These are phyloP conservation scores for Paraconiothyrium sp. DNA, from an alignment of 2,329 filamentous ascomycete genomes.

Conservation along the genomic window DNA sequence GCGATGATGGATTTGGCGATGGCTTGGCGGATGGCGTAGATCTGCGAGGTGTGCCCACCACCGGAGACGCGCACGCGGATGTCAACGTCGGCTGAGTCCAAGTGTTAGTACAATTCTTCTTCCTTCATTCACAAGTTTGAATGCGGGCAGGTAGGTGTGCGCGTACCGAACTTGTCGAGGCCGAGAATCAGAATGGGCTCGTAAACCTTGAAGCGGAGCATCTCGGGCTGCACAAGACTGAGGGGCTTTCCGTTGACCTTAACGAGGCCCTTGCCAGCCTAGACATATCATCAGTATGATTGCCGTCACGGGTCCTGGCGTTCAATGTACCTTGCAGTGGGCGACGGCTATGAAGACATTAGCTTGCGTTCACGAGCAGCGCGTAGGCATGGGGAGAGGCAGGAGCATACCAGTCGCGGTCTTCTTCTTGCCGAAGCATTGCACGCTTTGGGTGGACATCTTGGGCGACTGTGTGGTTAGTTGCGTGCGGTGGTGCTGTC, in stretches of 20 bases:
- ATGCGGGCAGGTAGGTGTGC: slow-evolving; percentile 47
- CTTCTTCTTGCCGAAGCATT: slow-evolving; percentile 97
- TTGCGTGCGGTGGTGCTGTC: slow-evolving; percentile 39
- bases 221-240: slow-evolving; percentile 91
- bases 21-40: slow-evolving; percentile 98
- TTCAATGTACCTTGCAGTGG: slow-evolving; percentile 80
- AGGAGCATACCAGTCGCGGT: slow-evolving; percentile 57
- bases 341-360: slow-evolving; percentile 73
- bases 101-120: slow-evolving; percentile 23
- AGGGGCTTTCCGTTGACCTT: slow-evolving; percentile 99
- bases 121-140: slow-evolving; percentile 3
- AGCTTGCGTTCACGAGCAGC: slow-evolving; percentile 30
- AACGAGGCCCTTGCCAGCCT: slow-evolving; percentile 87
- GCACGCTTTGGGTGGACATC: slow-evolving; percentile 61
- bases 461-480: slow-evolving; percentile 48
- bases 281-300: slow-evolving; percentile 38
- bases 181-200: slow-evolving; percentile 97
- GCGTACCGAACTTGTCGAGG: slow-evolving; percentile 87
- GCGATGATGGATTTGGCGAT: slow-evolving; percentile 96
- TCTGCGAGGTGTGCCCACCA: slow-evolving; percentile 96
- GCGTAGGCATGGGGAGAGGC: neutral
- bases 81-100: slow-evolving; percentile 76
- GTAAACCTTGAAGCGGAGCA: slow-evolving; percentile 99
- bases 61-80: slow-evolving; percentile 96
- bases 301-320: slow-evolving; percentile 32